phyloP scores from a whole-genome alignment of 2,329 filamentous ascomycete genomes.

The Exophiala viscosa region DNA sequence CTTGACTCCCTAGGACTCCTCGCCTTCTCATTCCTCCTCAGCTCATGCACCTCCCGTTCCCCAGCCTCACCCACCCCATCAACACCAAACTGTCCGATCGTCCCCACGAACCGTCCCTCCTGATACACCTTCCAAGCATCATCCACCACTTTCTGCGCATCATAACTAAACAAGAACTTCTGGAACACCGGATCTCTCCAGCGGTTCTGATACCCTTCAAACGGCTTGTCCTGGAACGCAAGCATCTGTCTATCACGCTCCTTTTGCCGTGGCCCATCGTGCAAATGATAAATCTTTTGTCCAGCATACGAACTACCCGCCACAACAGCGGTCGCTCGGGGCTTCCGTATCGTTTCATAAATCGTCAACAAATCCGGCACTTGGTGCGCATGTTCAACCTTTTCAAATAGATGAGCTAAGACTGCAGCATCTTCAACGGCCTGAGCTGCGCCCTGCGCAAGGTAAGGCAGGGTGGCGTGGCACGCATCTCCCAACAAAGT shows the following conservation, averaged over 20 bases:
- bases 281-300: slow-evolving; percentile 36
- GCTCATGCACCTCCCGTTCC: not conserved
- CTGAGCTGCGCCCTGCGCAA: slow-evolving; percentile 34
- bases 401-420: slow-evolving; percentile 34
- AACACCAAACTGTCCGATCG: slow-evolving; percentile 4
- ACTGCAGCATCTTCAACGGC: slow-evolving; percentile 34
- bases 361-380: slow-evolving; percentile 35
- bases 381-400: slow-evolving; percentile 25
- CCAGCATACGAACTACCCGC: slow-evolving; percentile 34
- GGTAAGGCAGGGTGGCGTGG: slow-evolving; percentile 44
- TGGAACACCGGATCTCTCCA: slow-evolving; percentile 22
- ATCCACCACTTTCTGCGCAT: slow-evolving; percentile 11
- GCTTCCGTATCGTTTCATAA: slow-evolving; percentile 39
- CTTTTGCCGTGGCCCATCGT: slow-evolving; percentile 39
- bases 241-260: slow-evolving; percentile 36
- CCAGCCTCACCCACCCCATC: not conserved
- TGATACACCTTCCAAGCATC: slow-evolving; percentile 10
- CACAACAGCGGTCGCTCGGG: slow-evolving; percentile 39
- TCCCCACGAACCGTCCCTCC: slow-evolving; percentile 10
- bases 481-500: slow-evolving; percentile 42
- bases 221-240: slow-evolving; percentile 5
- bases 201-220: slow-evolving; percentile 16
- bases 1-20: not conserved
- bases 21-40: not conserved
- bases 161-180: slow-evolving; percentile 20